Conservation (phyloP, 1,139 yeast genomes). For the Zygosaccharomyces pseudobailii region DNA sequence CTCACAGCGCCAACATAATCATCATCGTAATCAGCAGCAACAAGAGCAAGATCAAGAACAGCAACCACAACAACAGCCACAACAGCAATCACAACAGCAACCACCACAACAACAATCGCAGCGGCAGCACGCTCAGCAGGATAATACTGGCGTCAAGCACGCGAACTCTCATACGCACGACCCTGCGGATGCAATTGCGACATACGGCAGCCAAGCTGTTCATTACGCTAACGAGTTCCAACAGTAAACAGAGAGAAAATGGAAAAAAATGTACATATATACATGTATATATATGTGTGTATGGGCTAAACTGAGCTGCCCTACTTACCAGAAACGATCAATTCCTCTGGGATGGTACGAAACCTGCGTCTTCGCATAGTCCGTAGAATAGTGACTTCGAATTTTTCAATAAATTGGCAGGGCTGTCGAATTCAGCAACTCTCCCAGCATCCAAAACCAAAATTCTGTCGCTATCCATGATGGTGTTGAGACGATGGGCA, state of each 20-base stretch:
- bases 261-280: neutral
- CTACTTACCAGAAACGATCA: neutral
- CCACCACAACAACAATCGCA: neutral
- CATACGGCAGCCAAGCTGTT: constrained; percentile 33
- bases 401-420: constrained; percentile 60
- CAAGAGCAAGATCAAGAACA: constrained; percentile 1
- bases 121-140: constrained; percentile 4
- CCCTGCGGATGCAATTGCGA: constrained; percentile 23
- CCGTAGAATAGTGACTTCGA: constrained; percentile 72
- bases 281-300: neutral
- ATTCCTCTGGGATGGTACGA: constrained; percentile 10
- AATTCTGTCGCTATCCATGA: constrained; percentile 84
- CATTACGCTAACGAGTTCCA: constrained; percentile 34
- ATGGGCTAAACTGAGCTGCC: neutral
- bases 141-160: neutral
- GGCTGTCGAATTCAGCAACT: constrained; percentile 84
- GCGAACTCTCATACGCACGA: neutral
- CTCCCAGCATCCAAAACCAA: constrained; percentile 81
- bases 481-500: constrained; percentile 92
- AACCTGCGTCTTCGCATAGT: constrained; percentile 54
- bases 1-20: neutral
- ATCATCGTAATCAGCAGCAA: neutral
- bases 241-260: constrained; percentile 9
- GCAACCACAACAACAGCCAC: neutral
- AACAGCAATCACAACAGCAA: neutral